phyloP scores from a whole-genome alignment of 176 grass and related monocot species.

The Oryza rufipogon region DNA sequence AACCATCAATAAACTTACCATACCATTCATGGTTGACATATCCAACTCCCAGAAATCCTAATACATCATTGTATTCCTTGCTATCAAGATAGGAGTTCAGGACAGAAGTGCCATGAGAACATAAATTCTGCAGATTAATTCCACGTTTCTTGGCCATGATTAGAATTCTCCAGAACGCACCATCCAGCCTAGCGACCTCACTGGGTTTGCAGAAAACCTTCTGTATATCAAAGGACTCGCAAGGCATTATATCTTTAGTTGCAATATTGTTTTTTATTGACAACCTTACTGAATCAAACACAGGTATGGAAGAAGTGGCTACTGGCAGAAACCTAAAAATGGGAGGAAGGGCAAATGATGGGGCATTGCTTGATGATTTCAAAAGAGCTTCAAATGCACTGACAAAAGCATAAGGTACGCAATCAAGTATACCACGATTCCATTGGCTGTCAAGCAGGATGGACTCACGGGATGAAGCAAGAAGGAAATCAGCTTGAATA shows the following conservation, averaged over 20 bases:
- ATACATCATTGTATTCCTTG: constrained; percentile 32
- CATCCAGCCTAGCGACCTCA: constrained; percentile 45
- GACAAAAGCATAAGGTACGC: constrained; percentile 62
- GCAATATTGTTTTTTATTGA: constrained; percentile 61
- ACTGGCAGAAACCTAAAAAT: constrained; percentile 62
- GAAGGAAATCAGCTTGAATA: constrained; percentile 80
- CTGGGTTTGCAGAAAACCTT: constrained; percentile 68
- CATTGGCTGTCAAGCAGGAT: constrained; percentile 64
- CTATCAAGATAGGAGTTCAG: constrained; percentile 63
- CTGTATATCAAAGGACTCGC: constrained; percentile 47
- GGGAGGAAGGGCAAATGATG: constrained; percentile 42
- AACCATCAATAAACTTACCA: constrained; percentile 61
- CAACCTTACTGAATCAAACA: constrained; percentile 55
- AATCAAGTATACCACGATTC: constrained; percentile 79
- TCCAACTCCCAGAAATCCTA: constrained; percentile 55
- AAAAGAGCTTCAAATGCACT: constrained; percentile 62
- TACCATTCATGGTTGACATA: constrained; percentile 57
- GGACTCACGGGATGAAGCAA: constrained; percentile 65
- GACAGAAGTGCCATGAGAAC: constrained; percentile 56
- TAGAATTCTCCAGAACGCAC: constrained; percentile 61
- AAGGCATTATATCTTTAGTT: constrained; percentile 60
- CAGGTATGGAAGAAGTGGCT: constrained; percentile 30
- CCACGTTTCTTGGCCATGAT: constrained; percentile 34
- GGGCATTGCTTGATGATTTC: constrained; percentile 53
- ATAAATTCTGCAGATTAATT: constrained; percentile 50